Percentiles rank a stretch among this genome's conserved stretches.
Conservation (phyloP, 1,284 basidiomycete species). For the Fistulina hepatica region DNA sequence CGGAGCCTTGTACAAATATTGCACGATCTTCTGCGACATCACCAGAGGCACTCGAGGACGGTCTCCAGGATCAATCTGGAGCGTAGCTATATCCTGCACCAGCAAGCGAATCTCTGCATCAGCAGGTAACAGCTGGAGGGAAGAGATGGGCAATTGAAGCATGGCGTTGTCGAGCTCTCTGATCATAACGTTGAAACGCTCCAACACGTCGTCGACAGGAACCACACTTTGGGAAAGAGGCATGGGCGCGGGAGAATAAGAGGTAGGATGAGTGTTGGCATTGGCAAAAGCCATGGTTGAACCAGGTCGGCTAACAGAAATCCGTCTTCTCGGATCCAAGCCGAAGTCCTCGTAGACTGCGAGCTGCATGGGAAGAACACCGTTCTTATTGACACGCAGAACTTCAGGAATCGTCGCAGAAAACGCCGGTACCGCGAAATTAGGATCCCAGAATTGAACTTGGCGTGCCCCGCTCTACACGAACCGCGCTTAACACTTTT, state of each 20-base stretch:
- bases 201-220: conserved; percentile 49
- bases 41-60: conserved; percentile 80
- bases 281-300: conserved; percentile 57
- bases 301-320: conserved; percentile 48
- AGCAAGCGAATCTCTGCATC: conserved; percentile 82
- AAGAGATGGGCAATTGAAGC: conserved; percentile 53
- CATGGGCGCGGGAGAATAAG: conserved; percentile 42
- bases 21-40: conserved; percentile 93
- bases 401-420: conserved; percentile 80
- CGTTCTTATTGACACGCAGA: conserved; percentile 75
- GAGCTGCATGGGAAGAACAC: conserved; percentile 74
- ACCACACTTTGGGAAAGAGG: conserved; percentile 19
- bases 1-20: conserved; percentile 77
- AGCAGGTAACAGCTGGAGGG: conserved; percentile 60
- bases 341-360: conserved; percentile 94
- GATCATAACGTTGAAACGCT: conserved; percentile 61
- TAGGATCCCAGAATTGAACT: conserved; percentile 82
- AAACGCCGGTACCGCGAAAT: conserved; percentile 64
- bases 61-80: conserved; percentile 70
- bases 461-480: conserved; percentile 39
- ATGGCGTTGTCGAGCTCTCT: conserved; percentile 76
- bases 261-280: conserved; percentile 32
- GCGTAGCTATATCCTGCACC: conserved; percentile 69
- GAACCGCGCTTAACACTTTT: conserved; percentile 7
- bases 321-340: conserved; percentile 41